Base-by-base conservation (phyloP, 148 eudicot genomes). In the Arbutus unedo region DNA sequence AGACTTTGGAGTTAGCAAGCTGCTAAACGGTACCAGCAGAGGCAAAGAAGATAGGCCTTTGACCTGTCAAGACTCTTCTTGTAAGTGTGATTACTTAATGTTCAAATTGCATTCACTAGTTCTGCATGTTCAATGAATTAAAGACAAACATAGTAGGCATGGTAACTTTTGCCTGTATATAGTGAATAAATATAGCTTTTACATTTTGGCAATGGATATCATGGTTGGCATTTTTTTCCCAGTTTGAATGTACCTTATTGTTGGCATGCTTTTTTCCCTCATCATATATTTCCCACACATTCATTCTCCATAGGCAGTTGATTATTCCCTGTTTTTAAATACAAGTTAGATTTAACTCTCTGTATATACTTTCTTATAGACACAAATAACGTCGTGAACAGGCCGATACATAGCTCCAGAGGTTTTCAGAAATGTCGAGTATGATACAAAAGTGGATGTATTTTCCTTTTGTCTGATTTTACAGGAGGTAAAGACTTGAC, bases 321-420 rank as follows among this genome's bases (percentile, higher is more conserved):
- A 51, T 75, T 23, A 19, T 19, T 59, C 56, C 38, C 38, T 54
- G 11, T 10, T 54, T 11, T 54, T 16, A 54, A 54, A 54, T 54
- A 13, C 56, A 54, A 31, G 15, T 9, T 50, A 77, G 53, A 59
- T 25, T 71, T 25, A 25, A 53, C 60, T 71, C 11, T 70, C 50
- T 4, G 47, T n/a, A 14, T 56, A 7, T 56, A 18, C 9, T 21
- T 67, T 38, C 41, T 19, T 64, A 18, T 15, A 53, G 18, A 60
- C 49, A n/a, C 5, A 73, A 38, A 38, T 81, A 31, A 57, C 11
- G 9, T 62, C 25, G 47, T 87, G 83, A 76, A 80, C 86, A 96
- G 99, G 94, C 78, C 89, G 98, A 79, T 96, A 96, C 88, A 86
- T 96, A 88, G 95, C 99, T 72, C 99, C 99, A 54, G 99, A 94